Evolutionary conservation across 192 early-diverging fungal species (phyloP), one percentile per base, ranked within the genome.

Genomic region (Linnemannia exigua): DNA sequence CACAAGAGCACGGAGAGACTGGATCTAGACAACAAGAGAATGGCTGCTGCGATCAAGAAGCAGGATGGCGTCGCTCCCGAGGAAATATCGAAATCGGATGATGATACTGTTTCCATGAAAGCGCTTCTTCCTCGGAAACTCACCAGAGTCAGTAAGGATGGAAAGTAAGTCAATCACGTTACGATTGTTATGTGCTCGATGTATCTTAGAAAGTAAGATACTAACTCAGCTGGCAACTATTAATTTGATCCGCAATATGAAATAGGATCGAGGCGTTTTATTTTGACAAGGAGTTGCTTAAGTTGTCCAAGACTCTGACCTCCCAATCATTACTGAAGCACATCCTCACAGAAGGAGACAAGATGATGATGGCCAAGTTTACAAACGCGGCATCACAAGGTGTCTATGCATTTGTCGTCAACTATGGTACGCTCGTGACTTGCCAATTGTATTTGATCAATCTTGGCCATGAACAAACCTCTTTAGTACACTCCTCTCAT

Each of bases 281-380:
- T 80, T 92, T 97, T 66, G 94, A 95, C 81, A 80, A 74, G 15
- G 70, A 89, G 19, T 84, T 95, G 35, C 81, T 93, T n/a, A 85
- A 90, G n/a, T 76, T 99, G 46, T 92, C 95, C 5, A 87, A 90
- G 44, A 94, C 93, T 5, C 95, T 99, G 82, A 94, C 95, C 2
- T 92, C 93, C 4, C 97, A 99, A 86, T 96, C 97, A 0, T 70
- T 97, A 20, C 88, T 99, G n/a, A 99, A 99, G 82, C 96, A 99
- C 81, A 67, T 98, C 16, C 82, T 99, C 38, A 99, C 98, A 6
- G 96, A 98, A 87, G 98, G 97, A n/a, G 98, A 99, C 87, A 97
- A 97, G 81, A 95, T 99, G 90, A 78, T 97, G n/a, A 91, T 98
- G 83, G 81, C 96, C 20, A 86, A 79, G 37, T 88, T 94, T 44